These are phyloP conservation scores for Tylopilus balloui DNA, from an alignment of 768 basidiomycete genomes.

Conservation along the genomic window DNA sequence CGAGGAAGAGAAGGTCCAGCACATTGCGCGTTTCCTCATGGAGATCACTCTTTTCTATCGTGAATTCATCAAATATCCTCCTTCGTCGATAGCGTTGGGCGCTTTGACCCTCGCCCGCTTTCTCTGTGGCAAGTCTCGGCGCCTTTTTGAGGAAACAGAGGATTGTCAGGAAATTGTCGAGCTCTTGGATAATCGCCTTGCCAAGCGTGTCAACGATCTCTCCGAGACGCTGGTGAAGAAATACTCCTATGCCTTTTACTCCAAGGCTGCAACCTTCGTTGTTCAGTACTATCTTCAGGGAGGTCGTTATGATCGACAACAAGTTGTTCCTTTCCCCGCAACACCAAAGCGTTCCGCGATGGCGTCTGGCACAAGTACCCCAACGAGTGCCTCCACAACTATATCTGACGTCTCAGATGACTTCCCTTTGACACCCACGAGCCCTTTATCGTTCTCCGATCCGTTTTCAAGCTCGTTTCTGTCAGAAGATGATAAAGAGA, in stretches of 20 bases:
- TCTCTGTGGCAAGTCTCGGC: constrained; percentile 76
- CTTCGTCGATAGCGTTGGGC: constrained; percentile 87
- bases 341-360: constrained; percentile 45
- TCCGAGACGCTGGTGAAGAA: constrained; percentile 97
- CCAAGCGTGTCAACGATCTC: constrained; percentile 85
- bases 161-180: constrained; percentile 82
- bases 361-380: constrained; percentile 59
- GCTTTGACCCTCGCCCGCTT: constrained; percentile 85
- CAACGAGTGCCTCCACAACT: constrained; percentile 68
- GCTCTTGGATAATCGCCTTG: constrained; percentile 79
- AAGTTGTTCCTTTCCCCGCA: constrained; percentile 50
- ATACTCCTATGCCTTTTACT: constrained; percentile 96
- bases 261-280: constrained; percentile 89
- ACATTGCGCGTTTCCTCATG: constrained; percentile 97
- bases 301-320: constrained; percentile 59
- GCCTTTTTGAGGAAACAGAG: constrained; percentile 79
- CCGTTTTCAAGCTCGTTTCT: constrained; percentile 56
- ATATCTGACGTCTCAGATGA: constrained; percentile 77
- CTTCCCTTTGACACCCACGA: constrained; percentile 78
- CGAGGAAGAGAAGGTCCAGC: constrained; percentile 89
- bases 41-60: constrained; percentile 98
- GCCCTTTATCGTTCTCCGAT: constrained; percentile 47
- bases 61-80: constrained; percentile 83
- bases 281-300: constrained; percentile 93
- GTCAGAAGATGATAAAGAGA: constrained; percentile 78